Conservation (phyloP, 768 basidiomycete genomes). For the Lactarius pseudohatsudake region DNA sequence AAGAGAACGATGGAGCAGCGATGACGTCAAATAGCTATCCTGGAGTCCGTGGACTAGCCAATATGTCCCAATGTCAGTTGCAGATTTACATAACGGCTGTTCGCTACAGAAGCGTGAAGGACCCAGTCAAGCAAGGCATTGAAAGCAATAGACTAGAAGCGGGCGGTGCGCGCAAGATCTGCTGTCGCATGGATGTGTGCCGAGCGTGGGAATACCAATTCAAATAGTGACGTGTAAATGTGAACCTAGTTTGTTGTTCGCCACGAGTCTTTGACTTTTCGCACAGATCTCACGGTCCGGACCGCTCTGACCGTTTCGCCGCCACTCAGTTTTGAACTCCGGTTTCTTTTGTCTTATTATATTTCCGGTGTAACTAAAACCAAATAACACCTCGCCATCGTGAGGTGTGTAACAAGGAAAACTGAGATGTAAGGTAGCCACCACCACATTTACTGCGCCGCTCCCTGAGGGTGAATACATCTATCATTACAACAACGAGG, state of each 20-base stretch:
- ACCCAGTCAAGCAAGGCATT: background rate
- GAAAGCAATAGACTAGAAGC: conserved; percentile 7
- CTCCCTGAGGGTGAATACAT: no score
- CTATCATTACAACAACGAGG: background rate
- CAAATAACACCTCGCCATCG: no score
- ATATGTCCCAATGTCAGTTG: background rate
- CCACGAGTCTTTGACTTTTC: no score
- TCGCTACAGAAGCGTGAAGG: conserved; percentile 19
- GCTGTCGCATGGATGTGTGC: background rate
- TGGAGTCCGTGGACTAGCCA: background rate
- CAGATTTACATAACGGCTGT: background rate
- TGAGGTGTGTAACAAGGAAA: no score
- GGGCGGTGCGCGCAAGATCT: background rate
- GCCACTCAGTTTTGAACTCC: no score
- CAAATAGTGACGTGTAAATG: background rate
- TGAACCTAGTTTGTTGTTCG: no score
- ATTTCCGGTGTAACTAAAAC: no score
- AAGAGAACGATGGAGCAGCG: background rate
- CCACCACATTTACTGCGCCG: no score
- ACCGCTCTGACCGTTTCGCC: no score
- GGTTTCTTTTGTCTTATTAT: no score
- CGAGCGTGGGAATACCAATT: background rate
- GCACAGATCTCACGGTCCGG: no score
- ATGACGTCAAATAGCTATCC: background rate
- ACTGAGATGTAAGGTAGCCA: no score